Percentiles rank a stretch among this genome's conserved stretches.
phyloP scores from a whole-genome alignment of 441 rosid species.

The Populus tomentosa region DNA sequence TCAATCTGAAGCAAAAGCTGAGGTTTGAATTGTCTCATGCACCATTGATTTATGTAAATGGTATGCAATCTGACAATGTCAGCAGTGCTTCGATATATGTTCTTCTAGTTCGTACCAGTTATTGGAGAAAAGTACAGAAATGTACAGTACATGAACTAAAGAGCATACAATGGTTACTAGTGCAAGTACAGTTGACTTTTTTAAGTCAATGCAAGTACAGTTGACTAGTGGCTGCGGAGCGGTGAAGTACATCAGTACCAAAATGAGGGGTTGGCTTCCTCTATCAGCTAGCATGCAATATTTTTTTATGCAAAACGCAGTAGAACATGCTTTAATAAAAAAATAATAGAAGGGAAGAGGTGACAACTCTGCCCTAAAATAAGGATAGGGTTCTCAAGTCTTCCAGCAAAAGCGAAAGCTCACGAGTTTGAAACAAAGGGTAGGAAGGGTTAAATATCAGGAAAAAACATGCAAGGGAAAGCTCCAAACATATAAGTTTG shows the following conservation, averaged over 20 bases:
- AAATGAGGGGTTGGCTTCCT: background rate
- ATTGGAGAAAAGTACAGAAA: background rate
- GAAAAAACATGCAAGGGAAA: background rate
- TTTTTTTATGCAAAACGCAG: background rate
- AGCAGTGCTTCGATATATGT: no score
- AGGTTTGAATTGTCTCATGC: no score
- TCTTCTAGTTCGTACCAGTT: no score
- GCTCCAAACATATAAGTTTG: background rate
- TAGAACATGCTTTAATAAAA: background rate
- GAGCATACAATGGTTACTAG: background rate
- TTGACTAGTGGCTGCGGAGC: background rate
- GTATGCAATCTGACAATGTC: no score
- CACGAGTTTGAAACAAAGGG: background rate
- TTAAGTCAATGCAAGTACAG: background rate
- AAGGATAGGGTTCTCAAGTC: background rate
- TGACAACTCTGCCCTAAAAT: background rate
- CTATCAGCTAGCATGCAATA: background rate
- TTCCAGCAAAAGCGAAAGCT: background rate
- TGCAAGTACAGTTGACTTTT: conserved; percentile 4
- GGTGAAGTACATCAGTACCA: conserved; percentile 1
- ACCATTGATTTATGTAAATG: no score
- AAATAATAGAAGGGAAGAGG: background rate
- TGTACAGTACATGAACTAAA: background rate
- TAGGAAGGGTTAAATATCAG: background rate
- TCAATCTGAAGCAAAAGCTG: no score